Evolutionary conservation across 495 filamentous ascomycete species (phyloP).

Genomic region (Aspergillus bridgeri): DNA sequence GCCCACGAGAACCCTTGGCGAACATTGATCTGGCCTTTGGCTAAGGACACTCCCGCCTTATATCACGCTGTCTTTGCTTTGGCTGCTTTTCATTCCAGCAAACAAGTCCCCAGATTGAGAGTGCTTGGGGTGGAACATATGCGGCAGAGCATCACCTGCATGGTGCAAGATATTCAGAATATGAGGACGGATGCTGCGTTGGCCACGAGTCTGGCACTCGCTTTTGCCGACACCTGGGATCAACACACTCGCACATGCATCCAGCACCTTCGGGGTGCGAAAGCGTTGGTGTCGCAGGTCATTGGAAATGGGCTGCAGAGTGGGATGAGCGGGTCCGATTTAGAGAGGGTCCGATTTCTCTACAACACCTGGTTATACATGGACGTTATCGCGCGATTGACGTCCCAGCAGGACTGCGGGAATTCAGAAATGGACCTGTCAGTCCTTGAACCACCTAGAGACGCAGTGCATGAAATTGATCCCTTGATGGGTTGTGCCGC

Average conservation of each 20-base stretch:
- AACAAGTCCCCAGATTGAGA: slow-evolving; percentile 53
- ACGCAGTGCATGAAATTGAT: slow-evolving; percentile 59
- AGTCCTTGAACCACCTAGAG: slow-evolving; percentile 35
- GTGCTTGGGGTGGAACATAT: slow-evolving; percentile 71
- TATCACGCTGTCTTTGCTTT: slow-evolving; percentile 73
- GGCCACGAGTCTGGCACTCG: slow-evolving; percentile 69
- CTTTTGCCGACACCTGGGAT: slow-evolving; percentile 79
- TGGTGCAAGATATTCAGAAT: slow-evolving; percentile 55
- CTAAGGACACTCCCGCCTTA: slow-evolving; percentile 62
- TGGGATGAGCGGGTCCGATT: slow-evolving; percentile 35
- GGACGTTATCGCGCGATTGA: slow-evolving; percentile 76
- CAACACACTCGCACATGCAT: slow-evolving; percentile 72
- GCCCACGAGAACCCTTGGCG: slow-evolving; percentile 75
- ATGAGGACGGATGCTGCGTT: slow-evolving; percentile 66
- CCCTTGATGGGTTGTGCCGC: slow-evolving; percentile 72
- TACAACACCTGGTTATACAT: slow-evolving; percentile 81
- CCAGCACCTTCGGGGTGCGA: slow-evolving; percentile 68
- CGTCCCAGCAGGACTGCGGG: slow-evolving; percentile 60
- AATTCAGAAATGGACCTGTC: slow-evolving; percentile 50
- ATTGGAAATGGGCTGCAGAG: slow-evolving; percentile 41
- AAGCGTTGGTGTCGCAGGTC: slow-evolving; percentile 58
- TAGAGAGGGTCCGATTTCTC: slow-evolving; percentile 61
- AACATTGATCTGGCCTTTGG: slow-evolving; percentile 70
- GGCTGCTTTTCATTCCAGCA: slow-evolving; percentile 71
- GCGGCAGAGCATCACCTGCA: slow-evolving; percentile 57